Percentiles rank a stretch among this genome's conserved stretches.
Evolutionary conservation across 1,284 basidiomycete species (phyloP).

Genomic region (Xerocomus nothofagi): DNA sequence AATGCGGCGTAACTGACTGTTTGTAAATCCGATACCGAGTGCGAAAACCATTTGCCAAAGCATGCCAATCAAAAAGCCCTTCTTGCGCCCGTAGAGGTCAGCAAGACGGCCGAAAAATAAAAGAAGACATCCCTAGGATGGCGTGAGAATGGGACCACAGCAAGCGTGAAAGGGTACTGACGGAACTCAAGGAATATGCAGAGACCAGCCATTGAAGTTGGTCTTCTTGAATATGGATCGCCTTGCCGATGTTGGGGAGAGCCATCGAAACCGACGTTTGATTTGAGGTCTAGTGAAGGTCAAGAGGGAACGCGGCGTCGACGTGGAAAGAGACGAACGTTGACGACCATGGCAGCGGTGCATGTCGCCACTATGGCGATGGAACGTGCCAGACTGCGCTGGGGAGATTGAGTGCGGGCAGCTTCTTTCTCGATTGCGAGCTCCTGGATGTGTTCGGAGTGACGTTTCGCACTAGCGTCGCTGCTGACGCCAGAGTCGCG

Average conservation of each 20-base stretch:
- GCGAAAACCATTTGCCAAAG: conserved; percentile 47
- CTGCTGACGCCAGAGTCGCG: conserved; percentile 1
- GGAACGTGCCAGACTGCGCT: conserved; percentile 33
- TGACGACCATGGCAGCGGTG: conserved; percentile 55
- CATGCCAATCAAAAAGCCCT: conserved; percentile 57
- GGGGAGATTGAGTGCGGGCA: background rate
- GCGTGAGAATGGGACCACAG: conserved; percentile 13
- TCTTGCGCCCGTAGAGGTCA: conserved; percentile 71
- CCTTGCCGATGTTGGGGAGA: conserved; percentile 59
- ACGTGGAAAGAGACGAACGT: conserved; percentile 38
- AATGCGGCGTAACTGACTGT: conserved; percentile 39
- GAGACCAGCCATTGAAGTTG: conserved; percentile 67
- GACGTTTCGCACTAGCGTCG: conserved; percentile 18
- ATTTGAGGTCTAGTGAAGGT: conserved; percentile 40
- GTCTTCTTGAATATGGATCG: conserved; percentile 48
- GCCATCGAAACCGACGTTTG: conserved; percentile 53
- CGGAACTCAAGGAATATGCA: conserved; percentile 50
- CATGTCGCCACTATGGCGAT: conserved; percentile 49
- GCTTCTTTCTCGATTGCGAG: conserved; percentile 15
- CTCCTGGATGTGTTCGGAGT: conserved; percentile 4
- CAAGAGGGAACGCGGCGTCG: background rate
- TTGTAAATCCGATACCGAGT: conserved; percentile 54
- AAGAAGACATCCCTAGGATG: conserved; percentile 63
- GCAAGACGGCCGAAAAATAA: conserved; percentile 70
- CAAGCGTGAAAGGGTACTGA: conserved; percentile 26